A percentile compares a stretch with the other conserved stretches of the same genome.
Evolutionary conservation across 306 rosid genomes (phyloP).

Genomic region (Rosa rugosa): DNA sequence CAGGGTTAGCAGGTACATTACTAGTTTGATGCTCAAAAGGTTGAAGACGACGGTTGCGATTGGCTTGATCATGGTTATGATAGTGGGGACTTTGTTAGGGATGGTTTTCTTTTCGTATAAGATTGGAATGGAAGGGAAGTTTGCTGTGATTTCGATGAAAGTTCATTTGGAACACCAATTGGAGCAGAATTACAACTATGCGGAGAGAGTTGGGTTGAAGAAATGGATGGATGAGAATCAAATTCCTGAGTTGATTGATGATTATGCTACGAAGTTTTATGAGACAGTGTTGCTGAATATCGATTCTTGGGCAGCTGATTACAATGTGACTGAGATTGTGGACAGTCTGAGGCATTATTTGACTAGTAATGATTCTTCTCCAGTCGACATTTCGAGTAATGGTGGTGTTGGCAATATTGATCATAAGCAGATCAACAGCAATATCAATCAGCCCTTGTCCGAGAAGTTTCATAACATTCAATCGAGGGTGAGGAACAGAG

Average conservation of each 20-base stretch:
- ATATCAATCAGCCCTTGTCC: background rate
- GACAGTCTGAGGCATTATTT: slow-evolving; percentile 27
- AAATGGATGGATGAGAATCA: slow-evolving; percentile 35
- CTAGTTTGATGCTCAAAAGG: slow-evolving; percentile 26
- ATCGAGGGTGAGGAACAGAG: slow-evolving; percentile 17
- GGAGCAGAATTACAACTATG: slow-evolving; percentile 35
- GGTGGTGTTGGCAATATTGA: background rate
- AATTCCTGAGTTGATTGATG: slow-evolving; percentile 24
- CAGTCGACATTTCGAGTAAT: background rate
- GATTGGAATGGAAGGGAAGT: slow-evolving; percentile 37
- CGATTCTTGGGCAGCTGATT: slow-evolving; percentile 36
- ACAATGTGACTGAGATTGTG: slow-evolving; percentile 37
- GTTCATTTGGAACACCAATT: slow-evolving; percentile 23
- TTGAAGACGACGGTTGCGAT: slow-evolving; percentile 40
- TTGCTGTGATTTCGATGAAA: slow-evolving; percentile 33
- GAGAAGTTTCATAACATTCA: slow-evolving; percentile 21
- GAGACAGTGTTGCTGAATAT: slow-evolving; percentile 27
- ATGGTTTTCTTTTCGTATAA: slow-evolving; percentile 41
- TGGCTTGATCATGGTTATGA: slow-evolving; percentile 38
- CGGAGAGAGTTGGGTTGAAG: slow-evolving; percentile 36
- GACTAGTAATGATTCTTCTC: background rate
- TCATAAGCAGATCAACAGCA: background rate
- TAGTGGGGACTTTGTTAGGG: slow-evolving; percentile 29
- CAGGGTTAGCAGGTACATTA: slow-evolving; percentile 17
- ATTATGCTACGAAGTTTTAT: slow-evolving; percentile 24